These are phyloP conservation scores for Exserohilum rostratum DNA, from an alignment of 2,329 filamentous ascomycete species.

Conservation along the genomic window DNA sequence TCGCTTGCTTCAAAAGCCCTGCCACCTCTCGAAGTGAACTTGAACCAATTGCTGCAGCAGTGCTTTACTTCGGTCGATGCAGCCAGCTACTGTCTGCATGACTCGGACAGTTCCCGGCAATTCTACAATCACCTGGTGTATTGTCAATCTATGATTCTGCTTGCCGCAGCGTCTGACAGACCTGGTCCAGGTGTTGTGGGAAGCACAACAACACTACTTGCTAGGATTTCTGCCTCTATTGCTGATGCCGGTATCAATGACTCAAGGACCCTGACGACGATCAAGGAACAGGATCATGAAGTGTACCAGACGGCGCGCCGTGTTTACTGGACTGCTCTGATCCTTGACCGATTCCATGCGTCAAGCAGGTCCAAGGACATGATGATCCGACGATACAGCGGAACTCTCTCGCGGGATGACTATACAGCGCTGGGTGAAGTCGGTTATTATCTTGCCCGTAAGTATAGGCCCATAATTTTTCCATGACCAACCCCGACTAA, in stretches of 20 bases:
- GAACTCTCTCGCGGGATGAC: slow-evolving; percentile 42
- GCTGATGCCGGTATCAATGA: slow-evolving; percentile 42
- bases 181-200: slow-evolving; percentile 34
- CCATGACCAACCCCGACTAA: slow-evolving; percentile 7
- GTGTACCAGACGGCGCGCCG: slow-evolving; percentile 39
- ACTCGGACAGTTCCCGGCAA: slow-evolving; percentile 35
- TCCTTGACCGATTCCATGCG: slow-evolving; percentile 47
- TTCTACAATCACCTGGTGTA: slow-evolving; percentile 44
- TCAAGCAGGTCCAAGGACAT: slow-evolving; percentile 43
- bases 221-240: slow-evolving; percentile 40
- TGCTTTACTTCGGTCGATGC: slow-evolving; percentile 37
- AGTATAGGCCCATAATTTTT: slow-evolving; percentile 14
- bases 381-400: slow-evolving; percentile 38
- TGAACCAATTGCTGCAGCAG: slow-evolving; percentile 39
- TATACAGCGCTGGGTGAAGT: slow-evolving; percentile 39
- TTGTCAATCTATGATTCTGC: slow-evolving; percentile 40
- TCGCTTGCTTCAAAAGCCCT: slow-evolving; percentile 39
- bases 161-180: slow-evolving; percentile 43
- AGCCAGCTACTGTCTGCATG: slow-evolving; percentile 36
- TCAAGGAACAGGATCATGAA: slow-evolving; percentile 43
- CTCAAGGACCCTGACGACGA: slow-evolving; percentile 25
- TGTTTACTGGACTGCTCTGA: slow-evolving; percentile 46
- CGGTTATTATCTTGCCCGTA: slow-evolving; percentile 46
- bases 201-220: slow-evolving; percentile 40
- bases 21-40: slow-evolving; percentile 30